Percentiles rank a stretch among this genome's conserved stretches.
phyloP scores from a whole-genome alignment of 2,329 filamentous ascomycete genomes.

The Diaporthe citri region DNA sequence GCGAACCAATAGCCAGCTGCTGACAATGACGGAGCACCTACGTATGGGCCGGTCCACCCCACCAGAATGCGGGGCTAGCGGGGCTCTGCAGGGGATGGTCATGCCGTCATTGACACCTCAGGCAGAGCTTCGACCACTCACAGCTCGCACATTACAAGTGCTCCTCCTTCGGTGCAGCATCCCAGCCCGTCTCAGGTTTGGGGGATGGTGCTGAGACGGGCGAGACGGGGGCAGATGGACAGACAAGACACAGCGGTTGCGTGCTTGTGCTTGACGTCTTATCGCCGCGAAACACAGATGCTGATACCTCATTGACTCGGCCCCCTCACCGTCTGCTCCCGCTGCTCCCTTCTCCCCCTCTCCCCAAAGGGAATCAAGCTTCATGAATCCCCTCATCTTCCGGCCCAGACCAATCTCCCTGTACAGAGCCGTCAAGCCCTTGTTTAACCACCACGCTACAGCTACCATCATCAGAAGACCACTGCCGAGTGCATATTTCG shows the following conservation, averaged over 20 bases:
- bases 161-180: constrained; percentile 12
- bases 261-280: constrained; percentile 8
- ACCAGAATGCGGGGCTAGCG: constrained; percentile 13
- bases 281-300: background rate
- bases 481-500: background rate
- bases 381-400: constrained; percentile 33
- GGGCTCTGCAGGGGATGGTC: background rate
- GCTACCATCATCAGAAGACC: background rate
- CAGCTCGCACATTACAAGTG: constrained; percentile 30
- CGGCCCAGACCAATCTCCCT: constrained; percentile 16
- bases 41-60: constrained; percentile 4
- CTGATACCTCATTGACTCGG: constrained; percentile 18
- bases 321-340: constrained; percentile 2
- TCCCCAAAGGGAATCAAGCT: background rate
- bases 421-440: constrained; percentile 22
- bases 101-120: constrained; percentile 32
- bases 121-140: constrained; percentile 37
- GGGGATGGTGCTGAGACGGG: background rate
- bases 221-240: background rate
- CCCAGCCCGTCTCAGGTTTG: constrained; percentile 19
- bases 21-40: constrained; percentile 10
- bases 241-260: background rate
- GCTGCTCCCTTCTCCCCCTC: background rate
- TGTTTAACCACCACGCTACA: background rate
- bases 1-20: constrained; percentile 2